Evolutionary conservation across 2,329 filamentous ascomycete genomes (phyloP), one percentile per base, ranked within the genome.

Genomic region (Tolypocladium tropicale): DNA sequence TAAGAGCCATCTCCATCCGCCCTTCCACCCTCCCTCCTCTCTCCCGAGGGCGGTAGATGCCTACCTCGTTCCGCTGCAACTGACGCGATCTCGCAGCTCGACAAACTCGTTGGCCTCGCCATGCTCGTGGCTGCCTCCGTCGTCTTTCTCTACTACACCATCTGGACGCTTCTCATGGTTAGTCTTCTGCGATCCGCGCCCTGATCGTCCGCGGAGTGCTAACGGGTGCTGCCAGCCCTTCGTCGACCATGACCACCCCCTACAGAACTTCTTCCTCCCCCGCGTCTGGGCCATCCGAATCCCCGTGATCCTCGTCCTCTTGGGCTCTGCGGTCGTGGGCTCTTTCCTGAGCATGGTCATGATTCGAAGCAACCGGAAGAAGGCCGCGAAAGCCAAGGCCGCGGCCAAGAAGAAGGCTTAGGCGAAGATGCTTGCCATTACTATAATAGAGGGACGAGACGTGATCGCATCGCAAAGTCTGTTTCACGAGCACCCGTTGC

Each of bases 261-360:
- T 97, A 57, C 94, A 99, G 71, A 88, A 88, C 71, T 81, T 97
- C 77, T 99, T 99, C 78, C 94, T 90, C 60, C 93, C 93, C 51
- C 92, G 94, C 72, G 92, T 96, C 71, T 99, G 94, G 94, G 94
- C 94, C 59, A 96, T 99, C 71, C 92, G 94, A 72, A 94, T 99
- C 68, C 94, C 94, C 64, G 93, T 99, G 66, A 96, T 99, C 71
- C 85, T 99, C 64, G 87, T 96, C 61, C 85, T 99, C 51, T 80
- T 99, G 63, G 92, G 88, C 61, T 92, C 87, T 58, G 91, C 94
- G 58, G 91, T 99, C 58, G 93, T 99, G 59, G 94, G 94, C 61
- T 95, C 90, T 58, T 99, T 99, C 79, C 81, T 99, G 64, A 88
- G 89, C 67, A 86, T 96, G 69, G 93, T 99, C 68, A 99, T 99